Conservation (phyloP, 1,139 yeast species). For the Debaryomyces fabryi region DNA sequence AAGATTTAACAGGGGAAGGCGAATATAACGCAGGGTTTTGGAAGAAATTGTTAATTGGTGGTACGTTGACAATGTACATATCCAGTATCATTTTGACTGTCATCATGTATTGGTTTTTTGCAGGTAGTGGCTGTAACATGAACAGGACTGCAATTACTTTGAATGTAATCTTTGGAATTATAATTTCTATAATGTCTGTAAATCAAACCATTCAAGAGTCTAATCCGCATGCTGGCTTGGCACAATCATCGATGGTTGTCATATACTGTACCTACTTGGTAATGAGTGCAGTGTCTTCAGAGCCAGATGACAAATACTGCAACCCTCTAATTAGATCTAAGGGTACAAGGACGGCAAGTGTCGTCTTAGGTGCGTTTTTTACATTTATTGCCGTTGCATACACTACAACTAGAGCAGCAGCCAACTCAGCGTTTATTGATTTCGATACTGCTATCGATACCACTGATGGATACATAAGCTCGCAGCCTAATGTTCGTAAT, state of each 20-base stretch:
- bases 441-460: slow-evolving; percentile 23
- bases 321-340: slow-evolving; percentile 88
- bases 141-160: slow-evolving; percentile 85
- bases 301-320: slow-evolving; percentile 91
- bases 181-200: slow-evolving; percentile 72
- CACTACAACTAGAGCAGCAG: slow-evolving; percentile 96
- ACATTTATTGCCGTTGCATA: slow-evolving; percentile 96
- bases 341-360: slow-evolving; percentile 89
- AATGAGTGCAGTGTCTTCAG: slow-evolving; percentile 93
- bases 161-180: slow-evolving; percentile 64
- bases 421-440: slow-evolving; percentile 62
- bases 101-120: slow-evolving; percentile 81
- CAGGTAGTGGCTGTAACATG: slow-evolving; percentile 84
- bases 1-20: slow-evolving; percentile 69
- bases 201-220: slow-evolving; percentile 86
- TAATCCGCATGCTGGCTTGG: slow-evolving; percentile 94
- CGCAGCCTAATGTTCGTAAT: slow-evolving; percentile 62
- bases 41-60: slow-evolving; percentile 81
- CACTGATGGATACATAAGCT: slow-evolving; percentile 28
- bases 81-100: slow-evolving; percentile 72
- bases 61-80: slow-evolving; percentile 82
- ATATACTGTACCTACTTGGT: slow-evolving; percentile 90
- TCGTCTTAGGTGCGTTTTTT: slow-evolving; percentile 87
- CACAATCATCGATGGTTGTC: slow-evolving; percentile 96
- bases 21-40: slow-evolving; percentile 59